Base-by-base conservation (phyloP, 2,329 filamentous ascomycete species). In the Lachnellula hyalina region DNA sequence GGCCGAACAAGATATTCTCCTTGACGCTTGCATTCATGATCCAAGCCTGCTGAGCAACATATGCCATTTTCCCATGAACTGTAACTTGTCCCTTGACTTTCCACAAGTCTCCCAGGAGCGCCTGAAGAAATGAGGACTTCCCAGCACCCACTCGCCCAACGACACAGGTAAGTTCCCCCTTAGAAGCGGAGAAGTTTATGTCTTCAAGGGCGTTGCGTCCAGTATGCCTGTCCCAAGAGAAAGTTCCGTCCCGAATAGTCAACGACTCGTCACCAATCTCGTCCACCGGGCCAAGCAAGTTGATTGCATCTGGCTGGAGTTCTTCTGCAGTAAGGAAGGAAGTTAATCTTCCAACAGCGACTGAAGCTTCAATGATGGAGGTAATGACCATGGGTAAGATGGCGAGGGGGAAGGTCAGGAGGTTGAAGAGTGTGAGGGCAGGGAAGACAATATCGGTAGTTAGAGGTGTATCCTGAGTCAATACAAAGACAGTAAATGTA, bases 321-420 rank as follows among this genome's bases (percentile, higher is more conserved):
- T 99, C 94, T 65, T 97, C 93, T 0, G 94, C 89, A 0, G 77
- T 82, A 56, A 99, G 83, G 72, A 90, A 99, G 38, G 85, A 81
- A 0, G 91, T 94, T 61, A 99, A 77, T 66, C 94, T 89, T 28
- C 83, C 83, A 21, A 95, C 90, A 23, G 94, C 94, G 53, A 99
- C 94, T n/a, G 84, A 89, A 11, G 94, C 92, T 72, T 99, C 94
- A 34, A 99, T 91, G 59, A 99, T 90, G 6, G 93, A 87, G 0
- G 92, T 96, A 63, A 99, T 97, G 38, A 99, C 92, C 92, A 99
- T 97, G 7, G 94, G 94, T 32, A 99, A 77, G 38, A 99, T 86
- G 2, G 94, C 88, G 52, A 99, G 82, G 1, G 94, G 95, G 74
- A 99, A 99, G 0, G 92, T 95, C 47, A 99, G 81, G 28, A 99